Evolutionary conservation across 2,329 filamentous ascomycete species (phyloP).

Genomic region (Fusarium praegraminearum): DNA sequence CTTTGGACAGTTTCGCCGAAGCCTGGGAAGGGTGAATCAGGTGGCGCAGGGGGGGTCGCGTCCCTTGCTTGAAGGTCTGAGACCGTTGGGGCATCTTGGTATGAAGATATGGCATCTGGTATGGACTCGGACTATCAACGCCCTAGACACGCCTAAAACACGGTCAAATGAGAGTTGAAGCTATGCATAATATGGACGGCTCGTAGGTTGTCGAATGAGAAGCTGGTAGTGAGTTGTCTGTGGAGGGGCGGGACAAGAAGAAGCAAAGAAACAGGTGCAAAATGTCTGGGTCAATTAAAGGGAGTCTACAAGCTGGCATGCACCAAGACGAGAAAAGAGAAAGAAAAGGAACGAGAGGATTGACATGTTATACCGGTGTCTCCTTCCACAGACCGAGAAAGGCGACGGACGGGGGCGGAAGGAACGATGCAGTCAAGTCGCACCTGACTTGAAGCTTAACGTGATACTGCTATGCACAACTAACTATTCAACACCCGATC

Average conservation of each 20-base stretch:
- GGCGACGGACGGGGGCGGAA: not conserved
- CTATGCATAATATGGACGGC: not conserved
- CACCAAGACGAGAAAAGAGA: not conserved
- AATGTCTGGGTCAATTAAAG: not conserved
- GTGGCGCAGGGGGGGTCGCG: slow-evolving; percentile 1
- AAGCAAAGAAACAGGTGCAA: not conserved
- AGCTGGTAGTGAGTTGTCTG: not conserved
- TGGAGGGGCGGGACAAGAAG: not conserved
- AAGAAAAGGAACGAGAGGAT: not conserved
- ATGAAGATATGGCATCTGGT: slow-evolving; percentile 1
- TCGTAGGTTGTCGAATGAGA: not conserved
- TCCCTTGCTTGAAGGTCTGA: slow-evolving; percentile 17
- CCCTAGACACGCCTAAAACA: not conserved
- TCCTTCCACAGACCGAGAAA: not conserved
- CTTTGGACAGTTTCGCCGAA: not conserved
- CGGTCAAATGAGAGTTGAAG: not conserved
- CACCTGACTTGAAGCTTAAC: slow-evolving; percentile 1
- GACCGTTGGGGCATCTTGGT: slow-evolving; percentile 12
- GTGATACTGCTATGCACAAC: slow-evolving; percentile 1
- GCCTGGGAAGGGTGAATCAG: slow-evolving; percentile 1
- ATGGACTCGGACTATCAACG: slow-evolving; percentile 7
- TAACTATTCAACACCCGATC: not conserved
- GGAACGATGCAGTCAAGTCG: not conserved
- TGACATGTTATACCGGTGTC: not conserved
- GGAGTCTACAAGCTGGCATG: not conserved